A percentile compares a stretch with the other conserved stretches of the same genome.
Conservation (phyloP, 1,139 yeast species). For the Saccharomycopsis hybrid region DNA sequence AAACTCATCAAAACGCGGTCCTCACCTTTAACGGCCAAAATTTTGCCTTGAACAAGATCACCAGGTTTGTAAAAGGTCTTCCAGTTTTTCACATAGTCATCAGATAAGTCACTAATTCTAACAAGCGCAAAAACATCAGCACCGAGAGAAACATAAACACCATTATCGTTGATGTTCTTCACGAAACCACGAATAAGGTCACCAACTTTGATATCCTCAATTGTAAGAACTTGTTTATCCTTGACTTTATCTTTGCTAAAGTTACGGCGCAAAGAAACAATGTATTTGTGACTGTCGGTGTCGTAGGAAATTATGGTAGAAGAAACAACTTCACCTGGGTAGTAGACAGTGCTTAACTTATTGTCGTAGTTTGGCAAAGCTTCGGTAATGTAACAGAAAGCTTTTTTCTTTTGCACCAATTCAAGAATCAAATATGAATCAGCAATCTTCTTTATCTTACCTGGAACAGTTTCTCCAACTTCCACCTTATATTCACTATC, state of each 20-base stretch:
- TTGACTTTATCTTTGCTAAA: conserved; percentile 30
- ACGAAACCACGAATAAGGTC: conserved; percentile 75
- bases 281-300: conserved; percentile 47
- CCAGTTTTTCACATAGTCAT: conserved; percentile 81
- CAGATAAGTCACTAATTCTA: conserved; percentile 75
- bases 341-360: conserved; percentile 46
- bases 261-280: conserved; percentile 52
- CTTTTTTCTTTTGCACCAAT: conserved; percentile 55
- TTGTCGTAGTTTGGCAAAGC: conserved; percentile 66
- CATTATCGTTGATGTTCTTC: conserved; percentile 67
- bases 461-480: conserved; percentile 59
- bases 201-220: conserved; percentile 59
- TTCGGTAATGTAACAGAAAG: conserved; percentile 68
- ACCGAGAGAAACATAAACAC: conserved; percentile 75
- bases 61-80: conserved; percentile 63
- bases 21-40: conserved; percentile 54
- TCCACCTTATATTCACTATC: conserved; percentile 36
- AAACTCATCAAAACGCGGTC: conserved; percentile 69
- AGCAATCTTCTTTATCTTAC: conserved; percentile 55
- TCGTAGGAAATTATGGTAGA: conserved; percentile 52
- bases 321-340: conserved; percentile 50
- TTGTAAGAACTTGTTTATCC: conserved; percentile 45
- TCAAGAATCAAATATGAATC: conserved; percentile 62
- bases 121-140: conserved; percentile 72
- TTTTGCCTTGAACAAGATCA: conserved; percentile 74